Evolutionary conservation across 2,329 filamentous ascomycete genomes (phyloP).

Genomic region (Xylaria sp.): DNA sequence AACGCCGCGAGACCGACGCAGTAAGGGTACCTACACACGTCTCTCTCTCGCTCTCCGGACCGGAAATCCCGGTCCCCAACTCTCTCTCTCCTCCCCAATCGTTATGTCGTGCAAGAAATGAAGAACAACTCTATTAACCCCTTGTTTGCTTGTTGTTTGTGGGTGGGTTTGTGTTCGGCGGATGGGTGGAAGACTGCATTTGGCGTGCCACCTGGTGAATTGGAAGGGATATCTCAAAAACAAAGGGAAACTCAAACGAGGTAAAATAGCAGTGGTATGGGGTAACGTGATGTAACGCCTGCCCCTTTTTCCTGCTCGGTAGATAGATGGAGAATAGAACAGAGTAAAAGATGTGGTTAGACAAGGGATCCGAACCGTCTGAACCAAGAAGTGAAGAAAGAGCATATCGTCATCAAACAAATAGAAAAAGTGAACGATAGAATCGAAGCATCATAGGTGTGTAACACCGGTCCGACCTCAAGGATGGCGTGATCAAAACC

Average conservation of each 20-base stretch:
- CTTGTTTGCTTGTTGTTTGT: neutral
- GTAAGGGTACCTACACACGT: neutral
- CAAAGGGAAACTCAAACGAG: neutral
- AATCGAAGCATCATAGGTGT: neutral
- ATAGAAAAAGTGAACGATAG: neutral
- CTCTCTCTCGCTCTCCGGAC: neutral
- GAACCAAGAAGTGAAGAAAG: neutral
- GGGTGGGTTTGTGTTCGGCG: neutral
- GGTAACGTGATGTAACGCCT: too few species aligned
- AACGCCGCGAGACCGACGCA: neutral
- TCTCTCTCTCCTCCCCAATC: neutral
- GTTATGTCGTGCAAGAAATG: conserved; percentile 2
- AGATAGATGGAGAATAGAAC: neutral
- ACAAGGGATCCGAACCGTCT: neutral
- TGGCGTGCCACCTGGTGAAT: too few species aligned
- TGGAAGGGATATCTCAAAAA: neutral
- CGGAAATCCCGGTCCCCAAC: neutral
- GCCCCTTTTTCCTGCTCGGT: neutral
- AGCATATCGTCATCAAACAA: neutral
- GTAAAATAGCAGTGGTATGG: neutral
- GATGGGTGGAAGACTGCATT: neutral
- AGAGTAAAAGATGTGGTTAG: neutral
- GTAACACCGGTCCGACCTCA: neutral
- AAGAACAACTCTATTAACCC: neutral
- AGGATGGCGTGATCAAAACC: neutral